These are phyloP conservation scores for Rhynchosporium secalis DNA, from an alignment of 2,329 filamentous ascomycete genomes.

Conservation along the genomic window DNA sequence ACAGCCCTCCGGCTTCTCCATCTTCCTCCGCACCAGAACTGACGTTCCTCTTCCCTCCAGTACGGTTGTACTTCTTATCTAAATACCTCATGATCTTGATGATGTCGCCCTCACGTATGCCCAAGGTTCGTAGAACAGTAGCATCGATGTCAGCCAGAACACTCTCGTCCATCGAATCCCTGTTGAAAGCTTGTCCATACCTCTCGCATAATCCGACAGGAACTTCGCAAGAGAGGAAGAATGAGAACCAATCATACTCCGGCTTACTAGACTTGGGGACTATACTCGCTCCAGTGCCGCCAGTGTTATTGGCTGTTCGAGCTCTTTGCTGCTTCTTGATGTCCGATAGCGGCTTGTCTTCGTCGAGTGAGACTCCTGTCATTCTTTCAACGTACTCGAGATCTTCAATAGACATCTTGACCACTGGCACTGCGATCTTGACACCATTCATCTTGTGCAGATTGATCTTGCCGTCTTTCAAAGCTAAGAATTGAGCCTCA, in stretches of 20 bases:
- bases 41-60: conserved; percentile 54
- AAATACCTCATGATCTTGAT: conserved; percentile 90
- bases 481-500: conserved; percentile 91
- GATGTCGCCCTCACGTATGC: conserved; percentile 95
- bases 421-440: conserved; percentile 93
- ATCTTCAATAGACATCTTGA: conserved; percentile 95
- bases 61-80: conserved; percentile 76
- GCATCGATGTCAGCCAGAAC: conserved; percentile 87
- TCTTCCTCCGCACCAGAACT: conserved; percentile 57
- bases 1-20: conserved; percentile 68
- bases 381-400: conserved; percentile 89
- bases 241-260: conserved; percentile 98
- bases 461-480: conserved; percentile 96
- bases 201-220: conserved; percentile 91
- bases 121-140: conserved; percentile 78
- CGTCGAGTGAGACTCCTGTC: conserved; percentile 84
- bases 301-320: conserved; percentile 33
- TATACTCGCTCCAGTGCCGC: conserved; percentile 59
- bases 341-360: conserved; percentile 89
- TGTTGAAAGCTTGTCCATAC: conserved; percentile 84
- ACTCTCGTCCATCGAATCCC: conserved; percentile 95
- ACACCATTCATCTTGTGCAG: conserved; percentile 97
- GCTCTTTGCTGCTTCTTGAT: conserved; percentile 54
- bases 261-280: conserved; percentile 58
- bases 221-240: conserved; percentile 91